Percentiles rank a stretch among this genome's conserved stretches.
Conservation (phyloP, 176 grass and related monocot species). For the Rhipidocladum racemiflorum region DNA sequence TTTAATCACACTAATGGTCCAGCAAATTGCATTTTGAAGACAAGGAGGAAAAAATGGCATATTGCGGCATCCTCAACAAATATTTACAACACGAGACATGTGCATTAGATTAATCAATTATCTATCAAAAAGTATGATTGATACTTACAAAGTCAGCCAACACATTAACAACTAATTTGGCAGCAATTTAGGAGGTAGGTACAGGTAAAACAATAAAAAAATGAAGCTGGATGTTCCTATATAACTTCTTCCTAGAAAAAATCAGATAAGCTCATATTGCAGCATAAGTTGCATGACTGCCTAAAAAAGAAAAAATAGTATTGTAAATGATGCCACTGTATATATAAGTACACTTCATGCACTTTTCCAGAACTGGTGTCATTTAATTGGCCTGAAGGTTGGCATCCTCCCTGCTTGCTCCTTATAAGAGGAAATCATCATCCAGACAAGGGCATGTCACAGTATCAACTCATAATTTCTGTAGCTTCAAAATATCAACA, state of each 20-base stretch:
- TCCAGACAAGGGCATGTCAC: slow-evolving; percentile 4
- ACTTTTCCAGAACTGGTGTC: slow-evolving; percentile 9
- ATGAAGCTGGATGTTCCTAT: slow-evolving; percentile 28
- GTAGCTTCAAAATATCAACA: neutral
- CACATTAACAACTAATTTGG: slow-evolving; percentile 6
- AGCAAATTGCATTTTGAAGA: neutral
- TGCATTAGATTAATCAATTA: slow-evolving; percentile 2
- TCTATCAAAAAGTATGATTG: slow-evolving; percentile 31
- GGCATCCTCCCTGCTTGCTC: neutral
- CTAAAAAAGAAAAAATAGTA: slow-evolving; percentile 9
- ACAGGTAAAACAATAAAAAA: slow-evolving; percentile 37
- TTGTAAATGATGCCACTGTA: slow-evolving; percentile 21
- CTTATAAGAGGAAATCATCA: slow-evolving; percentile 9
- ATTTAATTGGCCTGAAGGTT: slow-evolving; percentile 18
- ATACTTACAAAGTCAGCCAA: slow-evolving; percentile 37
- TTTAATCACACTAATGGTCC: neutral
- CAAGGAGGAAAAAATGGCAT: neutral
- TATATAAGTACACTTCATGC: slow-evolving; percentile 17
- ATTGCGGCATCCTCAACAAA: neutral
- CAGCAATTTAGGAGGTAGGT: slow-evolving; percentile 44
- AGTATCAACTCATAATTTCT: slow-evolving; percentile 17
- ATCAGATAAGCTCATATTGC: slow-evolving; percentile 26
- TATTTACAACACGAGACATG: neutral
- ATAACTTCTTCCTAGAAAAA: slow-evolving; percentile 30
- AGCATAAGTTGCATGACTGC: neutral